Evolutionary conservation across 2,329 filamentous ascomycete species (phyloP), one percentile per base, ranked within the genome.

Genomic region (Colletotrichum chlorophyti): DNA sequence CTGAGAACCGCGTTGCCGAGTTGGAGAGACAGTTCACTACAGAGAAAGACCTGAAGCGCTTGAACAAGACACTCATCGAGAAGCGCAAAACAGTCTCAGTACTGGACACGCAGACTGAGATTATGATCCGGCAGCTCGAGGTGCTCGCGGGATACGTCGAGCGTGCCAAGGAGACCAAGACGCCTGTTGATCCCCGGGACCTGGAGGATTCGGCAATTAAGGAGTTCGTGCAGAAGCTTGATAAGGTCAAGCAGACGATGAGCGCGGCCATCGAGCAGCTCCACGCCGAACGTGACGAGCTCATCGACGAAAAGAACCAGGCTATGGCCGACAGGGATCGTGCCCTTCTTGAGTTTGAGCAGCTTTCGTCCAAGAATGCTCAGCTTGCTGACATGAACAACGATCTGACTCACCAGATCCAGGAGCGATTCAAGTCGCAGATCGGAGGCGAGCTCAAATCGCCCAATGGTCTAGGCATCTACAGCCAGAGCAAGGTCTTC

Each of bases 71-170:
- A 70, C 79, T 98, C 21, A 83, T 91, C 31, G 93, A 98, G 74
- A 98, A 98, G 78, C 85, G 95, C 58, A 97, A 96, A 68, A 98
- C 95, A 0, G 95, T 99, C 72, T 94, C 94, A 6, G 91, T 96
- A 15, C 80, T 98, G 48, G 94, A 98, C 71, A 94, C 93, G 0
- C 92, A 97, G 74, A 92, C 93, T 47, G 94, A 98, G 74, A 93
- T 98, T 72, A 94, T 97, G 76, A 91, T 98, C 67, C 89, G 91
- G 35, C 93, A 98, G 72, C 80, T 98, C 15, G 92, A 96, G 69
- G 89, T 94, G 32, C 84, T 97, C 67, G 93, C 92, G 4, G 91
- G 93, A 41, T 94, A 95, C 70, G 87, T 97, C 17, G 90, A 94
- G 70, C 86, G 86, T 49, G 93, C 92, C 52, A 97, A 97, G 76